A percentile compares a stretch with the other conserved stretches of the same genome.
Conservation (phyloP, 306 rosid genomes). For the Fragaria iinumae region DNA sequence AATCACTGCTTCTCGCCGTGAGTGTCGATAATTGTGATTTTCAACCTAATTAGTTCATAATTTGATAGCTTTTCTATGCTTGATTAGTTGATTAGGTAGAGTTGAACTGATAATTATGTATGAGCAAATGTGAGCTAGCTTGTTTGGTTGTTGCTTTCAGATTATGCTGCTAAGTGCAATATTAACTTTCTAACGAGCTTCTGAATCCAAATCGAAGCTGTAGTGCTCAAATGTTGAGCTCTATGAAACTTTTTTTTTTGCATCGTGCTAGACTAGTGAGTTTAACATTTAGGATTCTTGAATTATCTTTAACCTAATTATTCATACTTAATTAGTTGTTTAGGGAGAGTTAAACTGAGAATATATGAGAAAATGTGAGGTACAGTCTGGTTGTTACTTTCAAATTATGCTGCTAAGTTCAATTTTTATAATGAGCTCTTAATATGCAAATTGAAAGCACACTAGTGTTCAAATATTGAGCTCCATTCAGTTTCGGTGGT, state of each 20-base stretch:
- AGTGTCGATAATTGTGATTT: conserved; percentile 19
- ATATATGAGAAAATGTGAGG: too few species aligned
- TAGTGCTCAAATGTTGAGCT: not conserved
- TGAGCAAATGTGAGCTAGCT: not conserved
- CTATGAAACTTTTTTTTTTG: too few species aligned
- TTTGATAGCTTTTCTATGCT: not conserved
- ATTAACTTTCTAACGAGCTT: not conserved
- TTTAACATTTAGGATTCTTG: too few species aligned
- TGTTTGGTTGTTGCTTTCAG: not conserved
- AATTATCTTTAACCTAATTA: too few species aligned
- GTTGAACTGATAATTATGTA: not conserved
- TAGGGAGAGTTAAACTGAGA: too few species aligned
- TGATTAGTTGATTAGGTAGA: not conserved
- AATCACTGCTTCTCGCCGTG: conserved; percentile 95
- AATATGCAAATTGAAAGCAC: too few species aligned
- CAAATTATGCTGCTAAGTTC: too few species aligned
- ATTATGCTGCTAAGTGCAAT: not conserved
- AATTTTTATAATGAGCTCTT: too few species aligned
- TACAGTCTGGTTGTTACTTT: too few species aligned
- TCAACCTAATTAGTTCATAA: not conserved
- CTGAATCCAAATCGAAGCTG: not conserved
- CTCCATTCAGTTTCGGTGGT: not conserved
- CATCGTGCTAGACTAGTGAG: not conserved
- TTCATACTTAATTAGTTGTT: not conserved
- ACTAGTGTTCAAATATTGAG: not conserved